Base-by-base conservation (phyloP, 129 eudicot genomes). In the Lactuca sativa region DNA sequence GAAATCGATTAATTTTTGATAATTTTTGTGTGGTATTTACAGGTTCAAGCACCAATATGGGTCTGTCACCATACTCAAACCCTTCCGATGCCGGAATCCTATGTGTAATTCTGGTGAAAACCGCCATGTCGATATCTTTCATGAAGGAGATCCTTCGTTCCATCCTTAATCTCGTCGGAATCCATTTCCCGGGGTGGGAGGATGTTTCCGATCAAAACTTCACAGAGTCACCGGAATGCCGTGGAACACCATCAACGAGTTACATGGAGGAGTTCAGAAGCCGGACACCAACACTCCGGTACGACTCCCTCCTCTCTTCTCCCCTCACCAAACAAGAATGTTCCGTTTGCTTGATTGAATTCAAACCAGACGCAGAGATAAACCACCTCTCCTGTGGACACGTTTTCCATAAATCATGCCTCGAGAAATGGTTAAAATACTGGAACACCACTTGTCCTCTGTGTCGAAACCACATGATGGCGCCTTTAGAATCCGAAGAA, bases 391-490 rank as follows among this genome's bases (percentile, higher is more conserved):
- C 90, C 0, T 91, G 97, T 60, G 90, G 95, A 61, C 97, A 91
- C 57, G 88, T 85, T 58, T 91, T 91, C 79, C 95, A 91, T 69
- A 80, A 70, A 18, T 15, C 53, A 56, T 91, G 97, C 77, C 62
- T 91, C 7, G 92, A 91, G 79, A 87, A 83, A 76, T 91, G 97
- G 97, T 58, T 91, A 49, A 85, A 85, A 7, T 80, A 75, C 64
- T 82, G 95, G 90, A 83, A 88, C 71, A 56, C 73, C 43, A 91
- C 95, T 10, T 91, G 97, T 62, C 97, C 97, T 32, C 87, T 83
- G 60, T 91, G 97, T 63, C 77, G 97, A 69, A 88, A 82, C 38
- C 43, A 60, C 78, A 70, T 91, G 82, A 74, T 88, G 72, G 75
- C 83, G 9, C 82, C 76, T 1, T 53, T 58, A 66, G 97, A 88